A percentile compares a stretch with the other conserved stretches of the same genome.
These are phyloP conservation scores for Arthrinium puccinioides DNA, from an alignment of 2,329 filamentous ascomycete genomes.

Conservation along the genomic window DNA sequence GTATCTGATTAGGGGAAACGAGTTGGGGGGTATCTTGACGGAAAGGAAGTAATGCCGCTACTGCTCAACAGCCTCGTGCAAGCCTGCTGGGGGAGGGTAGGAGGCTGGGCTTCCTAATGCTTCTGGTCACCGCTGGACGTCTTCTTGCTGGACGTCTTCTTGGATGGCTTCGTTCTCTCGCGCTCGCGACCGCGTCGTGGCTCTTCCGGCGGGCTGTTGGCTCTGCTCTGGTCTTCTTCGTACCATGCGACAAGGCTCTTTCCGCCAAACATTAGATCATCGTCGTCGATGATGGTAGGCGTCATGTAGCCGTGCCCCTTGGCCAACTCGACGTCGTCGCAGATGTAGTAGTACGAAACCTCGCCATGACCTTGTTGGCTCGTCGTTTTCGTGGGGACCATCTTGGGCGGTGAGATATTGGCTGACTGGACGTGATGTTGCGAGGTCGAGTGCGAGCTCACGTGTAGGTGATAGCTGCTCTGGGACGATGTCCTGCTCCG, in stretches of 20 bases:
- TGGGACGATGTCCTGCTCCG: conserved; percentile 17
- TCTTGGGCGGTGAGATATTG: conserved; percentile 24
- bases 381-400: conserved; percentile 21
- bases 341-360: conserved; percentile 20
- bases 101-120: too few relatives aligned
- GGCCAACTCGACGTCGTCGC: conserved; percentile 14
- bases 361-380: conserved; percentile 12
- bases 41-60: too few relatives aligned
- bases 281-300: conserved; percentile 52
- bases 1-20: too few relatives aligned
- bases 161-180: too few relatives aligned
- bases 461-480: conserved; percentile 9
- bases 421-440: conserved; percentile 12
- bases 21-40: too few relatives aligned
- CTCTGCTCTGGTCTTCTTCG: conserved; percentile 46
- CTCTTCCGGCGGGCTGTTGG: conserved; percentile 34
- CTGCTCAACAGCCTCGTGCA: too few relatives aligned
- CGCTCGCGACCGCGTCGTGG: conserved; percentile 31
- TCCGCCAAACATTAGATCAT: conserved; percentile 53
- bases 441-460: conserved; percentile 4
- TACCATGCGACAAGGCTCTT: conserved; percentile 54
- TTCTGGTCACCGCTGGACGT: too few relatives aligned
- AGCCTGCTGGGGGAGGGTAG: too few relatives aligned
- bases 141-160: too few relatives aligned
- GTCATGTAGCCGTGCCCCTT: conserved; percentile 38